These are phyloP conservation scores for Pluteus cervinus DNA, from an alignment of 768 basidiomycete genomes.

Conservation along the genomic window DNA sequence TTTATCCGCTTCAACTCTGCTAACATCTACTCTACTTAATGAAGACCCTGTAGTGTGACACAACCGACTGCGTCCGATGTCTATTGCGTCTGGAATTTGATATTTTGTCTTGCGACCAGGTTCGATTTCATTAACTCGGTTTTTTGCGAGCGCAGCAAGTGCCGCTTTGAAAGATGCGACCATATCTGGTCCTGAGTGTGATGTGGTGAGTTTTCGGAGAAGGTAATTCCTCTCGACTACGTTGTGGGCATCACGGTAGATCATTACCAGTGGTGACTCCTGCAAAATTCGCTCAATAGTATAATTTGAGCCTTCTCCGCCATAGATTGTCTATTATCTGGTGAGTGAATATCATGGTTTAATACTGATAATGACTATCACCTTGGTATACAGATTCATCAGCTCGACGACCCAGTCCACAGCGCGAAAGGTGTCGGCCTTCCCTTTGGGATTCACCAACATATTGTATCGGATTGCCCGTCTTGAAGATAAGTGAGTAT, in stretches of 20 bases:
- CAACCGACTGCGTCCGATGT: constrained; percentile 24
- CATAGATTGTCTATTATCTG: constrained; percentile 14
- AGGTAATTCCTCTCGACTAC: constrained; percentile 19
- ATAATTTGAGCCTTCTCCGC: constrained; percentile 27
- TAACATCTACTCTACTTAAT: constrained; percentile 27
- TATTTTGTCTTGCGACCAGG: constrained; percentile 10
- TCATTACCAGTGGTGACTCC: constrained; percentile 27
- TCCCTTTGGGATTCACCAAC: constrained; percentile 30
- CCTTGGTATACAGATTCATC: constrained; percentile 38
- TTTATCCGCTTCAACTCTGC: too few relatives aligned
- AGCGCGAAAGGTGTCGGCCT: constrained; percentile 18
- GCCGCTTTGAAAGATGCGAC: constrained; percentile 15
- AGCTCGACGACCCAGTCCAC: constrained; percentile 37
- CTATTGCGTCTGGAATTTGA: constrained; percentile 12
- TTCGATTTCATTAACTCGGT: constrained; percentile 8
- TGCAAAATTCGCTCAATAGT: constrained; percentile 22
- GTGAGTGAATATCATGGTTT: constrained; percentile 6
- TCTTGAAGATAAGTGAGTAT: too few relatives aligned
- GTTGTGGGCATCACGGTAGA: constrained; percentile 19
- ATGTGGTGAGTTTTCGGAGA: constrained; percentile 28
- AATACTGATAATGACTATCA: constrained; percentile 20
- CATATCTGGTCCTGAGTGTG: constrained; percentile 23
- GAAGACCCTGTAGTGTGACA: constrained; percentile 36
- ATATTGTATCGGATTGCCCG: constrained; percentile 21
- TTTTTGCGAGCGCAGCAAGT: constrained; percentile 8